Evolutionary conservation across 768 basidiomycete genomes (phyloP).

Genomic region (Cytidiella melzeri): DNA sequence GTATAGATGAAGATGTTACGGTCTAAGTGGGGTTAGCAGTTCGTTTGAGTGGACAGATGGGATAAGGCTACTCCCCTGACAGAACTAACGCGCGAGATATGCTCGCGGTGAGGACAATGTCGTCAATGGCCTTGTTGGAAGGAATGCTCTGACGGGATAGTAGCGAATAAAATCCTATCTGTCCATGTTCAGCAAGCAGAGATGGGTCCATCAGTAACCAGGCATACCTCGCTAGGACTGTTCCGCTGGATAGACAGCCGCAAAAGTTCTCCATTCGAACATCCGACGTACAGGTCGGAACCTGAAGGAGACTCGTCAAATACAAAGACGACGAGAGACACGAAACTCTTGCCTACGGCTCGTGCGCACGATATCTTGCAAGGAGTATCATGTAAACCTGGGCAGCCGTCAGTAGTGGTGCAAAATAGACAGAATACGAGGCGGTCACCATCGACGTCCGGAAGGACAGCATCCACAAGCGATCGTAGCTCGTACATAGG

Average conservation of each 20-base stretch:
- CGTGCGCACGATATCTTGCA: slow-evolving; percentile 22
- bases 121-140: slow-evolving; percentile 66
- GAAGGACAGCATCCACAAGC: slow-evolving; percentile 15
- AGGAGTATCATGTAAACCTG: background rate
- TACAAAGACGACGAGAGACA: slow-evolving; percentile 1
- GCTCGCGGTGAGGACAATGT: slow-evolving; percentile 73
- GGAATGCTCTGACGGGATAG: slow-evolving; percentile 55
- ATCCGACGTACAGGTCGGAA: slow-evolving; percentile 83
- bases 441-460: slow-evolving; percentile 15
- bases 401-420: background rate
- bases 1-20: slow-evolving; percentile 72
- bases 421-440: background rate
- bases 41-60: background rate
- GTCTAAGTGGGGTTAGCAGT: no score
- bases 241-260: slow-evolving; percentile 70
- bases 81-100: slow-evolving; percentile 70
- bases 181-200: background rate
- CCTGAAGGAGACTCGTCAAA: slow-evolving; percentile 34
- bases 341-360: slow-evolving; percentile 18
- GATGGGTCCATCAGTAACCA: background rate
- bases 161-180: slow-evolving; percentile 22
- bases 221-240: slow-evolving; percentile 41
- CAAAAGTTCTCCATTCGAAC: slow-evolving; percentile 77
- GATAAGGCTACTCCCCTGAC: slow-evolving; percentile 46
- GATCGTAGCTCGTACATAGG: slow-evolving; percentile 51